Evolutionary conservation across 1,139 yeast species (phyloP).

Genomic region (Meyerozyma guilliermondii): DNA sequence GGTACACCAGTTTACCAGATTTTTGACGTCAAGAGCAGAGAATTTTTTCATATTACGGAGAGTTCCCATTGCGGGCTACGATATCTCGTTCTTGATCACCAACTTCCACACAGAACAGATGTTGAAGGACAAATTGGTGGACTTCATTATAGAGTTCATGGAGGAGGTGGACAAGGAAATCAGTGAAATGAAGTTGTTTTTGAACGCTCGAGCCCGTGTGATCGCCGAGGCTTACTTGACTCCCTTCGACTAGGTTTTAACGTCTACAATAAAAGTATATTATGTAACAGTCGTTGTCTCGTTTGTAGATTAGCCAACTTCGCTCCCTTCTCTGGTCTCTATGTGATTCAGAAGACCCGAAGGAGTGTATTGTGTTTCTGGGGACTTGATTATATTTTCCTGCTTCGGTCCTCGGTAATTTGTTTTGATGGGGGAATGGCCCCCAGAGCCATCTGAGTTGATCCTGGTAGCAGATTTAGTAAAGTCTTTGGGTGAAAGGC

Average conservation of each 20-base stretch:
- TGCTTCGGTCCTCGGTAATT: not conserved
- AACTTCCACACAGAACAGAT: slow-evolving; percentile 93
- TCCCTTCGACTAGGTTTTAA: slow-evolving; percentile 50
- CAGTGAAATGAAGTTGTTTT: slow-evolving; percentile 94
- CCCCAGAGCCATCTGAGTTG: not conserved
- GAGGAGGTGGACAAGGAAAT: slow-evolving; percentile 98
- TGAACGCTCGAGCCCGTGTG: slow-evolving; percentile 96
- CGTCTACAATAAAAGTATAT: not conserved
- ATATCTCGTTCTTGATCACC: slow-evolving; percentile 87
- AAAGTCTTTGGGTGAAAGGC: slow-evolving; percentile 27
- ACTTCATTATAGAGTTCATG: slow-evolving; percentile 96
- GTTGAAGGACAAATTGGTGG: slow-evolving; percentile 93
- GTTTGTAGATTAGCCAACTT: not conserved
- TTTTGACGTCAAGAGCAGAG: slow-evolving; percentile 93
- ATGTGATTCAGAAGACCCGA: not conserved
- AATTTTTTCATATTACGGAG: slow-evolving; percentile 88
- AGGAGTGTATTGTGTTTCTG: not conserved
- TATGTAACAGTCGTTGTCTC: not conserved
- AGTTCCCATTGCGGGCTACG: slow-evolving; percentile 86
- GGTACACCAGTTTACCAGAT: slow-evolving; percentile 90
- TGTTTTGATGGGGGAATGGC: not conserved
- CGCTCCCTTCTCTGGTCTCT: not conserved
- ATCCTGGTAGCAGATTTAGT: not conserved
- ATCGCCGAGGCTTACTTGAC: slow-evolving; percentile 93
- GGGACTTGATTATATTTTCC: not conserved